A percentile compares a stretch with the other conserved stretches of the same genome.
Evolutionary conservation across 2,329 filamentous ascomycete species (phyloP).

Genomic region (Colletotrichum chlorophyti): DNA sequence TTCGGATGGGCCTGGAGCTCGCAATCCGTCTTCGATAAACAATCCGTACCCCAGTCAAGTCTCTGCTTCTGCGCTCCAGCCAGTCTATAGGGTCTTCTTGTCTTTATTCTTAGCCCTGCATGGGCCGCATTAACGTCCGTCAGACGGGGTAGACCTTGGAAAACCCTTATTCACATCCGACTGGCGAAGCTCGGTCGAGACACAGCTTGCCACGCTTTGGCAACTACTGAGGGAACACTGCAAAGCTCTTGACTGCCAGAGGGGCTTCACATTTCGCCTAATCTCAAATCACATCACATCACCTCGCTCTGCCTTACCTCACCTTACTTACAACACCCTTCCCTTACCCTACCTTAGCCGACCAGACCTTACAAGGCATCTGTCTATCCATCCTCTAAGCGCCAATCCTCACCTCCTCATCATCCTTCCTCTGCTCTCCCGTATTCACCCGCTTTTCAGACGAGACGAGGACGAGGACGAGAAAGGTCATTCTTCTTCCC

Average conservation of each 20-base stretch:
- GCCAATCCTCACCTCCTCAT: conserved; percentile 2
- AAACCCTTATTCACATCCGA: too few relatives aligned
- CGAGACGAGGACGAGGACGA: conserved; percentile 10
- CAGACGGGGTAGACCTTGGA: conserved; percentile 27
- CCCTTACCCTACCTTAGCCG: conserved; percentile 7
- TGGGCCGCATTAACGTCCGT: conserved; percentile 25
- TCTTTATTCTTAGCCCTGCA: conserved; percentile 17
- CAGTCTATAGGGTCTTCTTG: conserved; percentile 16
- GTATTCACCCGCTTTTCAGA: conserved; percentile 17
- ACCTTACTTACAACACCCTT: too few relatives aligned
- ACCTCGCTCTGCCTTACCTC: conserved; percentile 7
- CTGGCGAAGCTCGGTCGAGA: conserved; percentile 16
- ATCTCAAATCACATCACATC: background rate
- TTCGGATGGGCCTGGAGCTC: conserved; percentile 17
- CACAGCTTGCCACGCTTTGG: too few relatives aligned
- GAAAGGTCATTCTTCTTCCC: conserved; percentile 8
- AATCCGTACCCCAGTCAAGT: conserved; percentile 9
- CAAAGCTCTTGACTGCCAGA: too few relatives aligned
- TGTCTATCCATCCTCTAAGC: background rate
- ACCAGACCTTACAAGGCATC: conserved; percentile 8
- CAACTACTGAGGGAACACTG: too few relatives aligned
- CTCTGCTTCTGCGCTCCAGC: conserved; percentile 7
- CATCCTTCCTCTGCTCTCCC: conserved; percentile 7
- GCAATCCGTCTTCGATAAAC: conserved; percentile 24
- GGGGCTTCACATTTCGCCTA: background rate